phyloP scores from a whole-genome alignment of 148 eudicot genomes.

The Persicaria maculosa region DNA sequence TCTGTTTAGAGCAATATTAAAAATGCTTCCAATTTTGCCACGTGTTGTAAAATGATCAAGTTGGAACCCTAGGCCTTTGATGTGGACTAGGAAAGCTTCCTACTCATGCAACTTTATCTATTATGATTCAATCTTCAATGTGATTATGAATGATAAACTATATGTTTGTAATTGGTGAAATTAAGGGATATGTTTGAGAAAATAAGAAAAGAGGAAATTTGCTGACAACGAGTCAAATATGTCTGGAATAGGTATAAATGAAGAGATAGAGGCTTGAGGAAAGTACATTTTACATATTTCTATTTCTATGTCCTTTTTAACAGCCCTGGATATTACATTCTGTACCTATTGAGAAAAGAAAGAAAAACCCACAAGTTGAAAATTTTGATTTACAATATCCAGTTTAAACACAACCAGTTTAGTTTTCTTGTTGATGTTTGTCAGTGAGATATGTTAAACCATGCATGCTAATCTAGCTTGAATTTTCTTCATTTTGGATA shows the following conservation, averaged over 20 bases:
- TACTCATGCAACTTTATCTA: not conserved
- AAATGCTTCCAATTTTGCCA: not conserved
- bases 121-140: not conserved
- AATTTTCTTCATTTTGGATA: slow-evolving; percentile 14
- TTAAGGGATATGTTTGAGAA: not conserved
- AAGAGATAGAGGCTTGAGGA: not conserved
- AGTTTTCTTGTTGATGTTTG: not conserved
- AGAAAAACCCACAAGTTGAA: not conserved
- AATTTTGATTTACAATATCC: not conserved
- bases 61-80: not conserved
- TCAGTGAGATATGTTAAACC: not conserved
- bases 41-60: not conserved
- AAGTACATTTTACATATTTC: not conserved
- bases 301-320: not conserved
- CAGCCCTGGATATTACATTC: not conserved
- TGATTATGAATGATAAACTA: not conserved
- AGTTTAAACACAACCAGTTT: not conserved
- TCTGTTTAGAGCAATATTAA: not conserved
- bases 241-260: not conserved
- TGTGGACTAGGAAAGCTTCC: not conserved
- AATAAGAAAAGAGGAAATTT: not conserved
- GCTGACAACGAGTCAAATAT: not conserved
- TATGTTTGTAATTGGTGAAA: not conserved
- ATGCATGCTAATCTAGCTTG: not conserved
- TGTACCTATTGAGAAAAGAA: not conserved